Evolutionary conservation across 306 rosid species (phyloP).

Genomic region (Lathyrus sativus): DNA sequence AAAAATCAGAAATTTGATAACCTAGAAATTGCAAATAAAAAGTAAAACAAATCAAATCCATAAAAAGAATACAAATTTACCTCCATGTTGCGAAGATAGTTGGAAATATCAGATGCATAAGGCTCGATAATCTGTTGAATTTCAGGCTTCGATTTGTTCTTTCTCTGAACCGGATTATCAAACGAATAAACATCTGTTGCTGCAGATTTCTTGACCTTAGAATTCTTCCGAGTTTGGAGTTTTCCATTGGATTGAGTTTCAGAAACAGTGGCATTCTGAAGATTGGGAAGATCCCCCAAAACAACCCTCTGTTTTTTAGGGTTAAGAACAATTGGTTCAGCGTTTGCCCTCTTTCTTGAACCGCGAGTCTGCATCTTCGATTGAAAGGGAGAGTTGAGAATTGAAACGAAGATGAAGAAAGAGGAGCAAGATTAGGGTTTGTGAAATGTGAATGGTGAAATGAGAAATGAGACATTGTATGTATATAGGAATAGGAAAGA

Average conservation of each 20-base stretch:
- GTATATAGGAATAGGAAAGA: not conserved
- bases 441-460: not conserved
- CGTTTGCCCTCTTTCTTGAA: conserved; percentile 3
- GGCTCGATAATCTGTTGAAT: not conserved
- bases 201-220: conserved; percentile 28
- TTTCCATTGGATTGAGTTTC: conserved; percentile 12
- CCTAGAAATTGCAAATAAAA: not conserved
- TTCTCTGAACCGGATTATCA: not conserved
- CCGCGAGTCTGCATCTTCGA: not conserved
- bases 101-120: conserved; percentile 35
- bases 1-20: not conserved
- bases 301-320: conserved; percentile 8
- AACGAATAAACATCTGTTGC: not conserved
- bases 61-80: conserved; percentile 35
- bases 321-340: not conserved
- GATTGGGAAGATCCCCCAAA: conserved; percentile 30
- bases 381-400: not conserved
- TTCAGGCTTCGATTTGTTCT: not conserved
- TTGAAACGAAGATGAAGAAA: not conserved
- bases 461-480: not conserved
- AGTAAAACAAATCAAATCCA: not conserved
- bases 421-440: not conserved
- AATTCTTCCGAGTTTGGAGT: conserved; percentile 19
- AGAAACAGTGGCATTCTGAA: not conserved
- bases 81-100: conserved; percentile 68